A percentile compares a stretch with the other conserved stretches of the same genome.
Conservation (phyloP, 1,284 basidiomycete genomes). For the Ceratobasidium sp. region DNA sequence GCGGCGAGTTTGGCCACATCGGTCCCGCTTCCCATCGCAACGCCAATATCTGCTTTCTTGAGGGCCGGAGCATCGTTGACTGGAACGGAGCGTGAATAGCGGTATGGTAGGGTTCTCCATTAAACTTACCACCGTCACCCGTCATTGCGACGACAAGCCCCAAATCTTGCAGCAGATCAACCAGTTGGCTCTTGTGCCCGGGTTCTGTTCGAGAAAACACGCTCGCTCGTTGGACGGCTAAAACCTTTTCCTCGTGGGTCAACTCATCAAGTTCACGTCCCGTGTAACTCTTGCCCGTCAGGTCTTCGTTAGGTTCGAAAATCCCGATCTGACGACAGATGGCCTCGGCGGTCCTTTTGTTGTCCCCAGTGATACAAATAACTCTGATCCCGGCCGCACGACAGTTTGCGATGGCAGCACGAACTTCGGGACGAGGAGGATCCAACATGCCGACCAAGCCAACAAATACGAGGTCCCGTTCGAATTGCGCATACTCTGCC, state of each 20-base stretch:
- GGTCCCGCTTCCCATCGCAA: conserved; percentile 98
- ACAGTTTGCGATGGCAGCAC: conserved; percentile 86
- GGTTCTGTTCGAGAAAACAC: conserved; percentile 96
- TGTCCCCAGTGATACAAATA: conserved; percentile 98
- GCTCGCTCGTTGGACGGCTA: conserved; percentile 84
- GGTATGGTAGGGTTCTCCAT: not conserved
- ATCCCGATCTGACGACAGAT: conserved; percentile 97
- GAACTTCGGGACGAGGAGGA: conserved; percentile 94
- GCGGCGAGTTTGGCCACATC: conserved; percentile 98
- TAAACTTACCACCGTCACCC: conserved; percentile 43
- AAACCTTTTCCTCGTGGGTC: conserved; percentile 77
- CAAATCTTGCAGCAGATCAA: conserved; percentile 91
- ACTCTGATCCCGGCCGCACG: conserved; percentile 93
- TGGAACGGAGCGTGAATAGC: conserved; percentile 44
- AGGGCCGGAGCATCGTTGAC: conserved; percentile 97
- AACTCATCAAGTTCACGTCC: conserved; percentile 90
- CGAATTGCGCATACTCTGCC: conserved; percentile 86
- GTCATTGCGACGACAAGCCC: conserved; percentile 96
- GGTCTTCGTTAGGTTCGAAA: conserved; percentile 80
- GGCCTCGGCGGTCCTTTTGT: conserved; percentile 96
- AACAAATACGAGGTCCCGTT: conserved; percentile 90
- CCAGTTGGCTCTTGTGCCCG: conserved; percentile 91
- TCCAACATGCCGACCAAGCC: conserved; percentile 98
- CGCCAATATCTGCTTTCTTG: conserved; percentile 97
- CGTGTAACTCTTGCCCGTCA: conserved; percentile 92